phyloP scores from a whole-genome alignment of 2,329 filamentous ascomycete genomes.

The Aspergillus pseudoglaucus region DNA sequence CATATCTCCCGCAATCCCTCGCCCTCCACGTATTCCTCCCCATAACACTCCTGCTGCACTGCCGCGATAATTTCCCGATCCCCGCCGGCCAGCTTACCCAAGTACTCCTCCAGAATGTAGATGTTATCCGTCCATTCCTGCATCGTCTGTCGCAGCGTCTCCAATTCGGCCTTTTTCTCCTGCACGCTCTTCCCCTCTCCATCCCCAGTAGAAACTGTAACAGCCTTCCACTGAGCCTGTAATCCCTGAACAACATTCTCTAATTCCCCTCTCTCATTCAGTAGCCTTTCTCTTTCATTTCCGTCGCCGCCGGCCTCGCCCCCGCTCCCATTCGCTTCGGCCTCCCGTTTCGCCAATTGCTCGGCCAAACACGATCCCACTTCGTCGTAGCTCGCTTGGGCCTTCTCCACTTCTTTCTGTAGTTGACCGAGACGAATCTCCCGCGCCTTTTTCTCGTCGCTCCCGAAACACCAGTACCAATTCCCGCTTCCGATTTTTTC shows the following conservation, averaged over 20 bases:
- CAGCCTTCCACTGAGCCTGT: constrained; percentile 13
- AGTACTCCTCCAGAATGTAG: constrained; percentile 36
- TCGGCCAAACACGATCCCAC: constrained; percentile 30
- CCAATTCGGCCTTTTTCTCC: constrained; percentile 28
- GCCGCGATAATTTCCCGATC: constrained; percentile 40
- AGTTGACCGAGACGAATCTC: constrained; percentile 27
- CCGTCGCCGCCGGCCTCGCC: not conserved
- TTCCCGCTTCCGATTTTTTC: constrained; percentile 67
- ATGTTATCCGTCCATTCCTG: constrained; percentile 41
- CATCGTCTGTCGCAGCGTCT: constrained; percentile 24
- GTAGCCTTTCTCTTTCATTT: constrained; percentile 15
- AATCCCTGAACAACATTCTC: constrained; percentile 26
- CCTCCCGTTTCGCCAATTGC: constrained; percentile 26
- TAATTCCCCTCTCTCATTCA: constrained; percentile 16
- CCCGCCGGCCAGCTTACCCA: constrained; percentile 31
- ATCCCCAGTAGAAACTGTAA: constrained; percentile 18
- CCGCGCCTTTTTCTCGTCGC: constrained; percentile 48
- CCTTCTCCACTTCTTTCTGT: constrained; percentile 23
- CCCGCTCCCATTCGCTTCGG: constrained; percentile 13
- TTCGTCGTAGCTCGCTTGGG: constrained; percentile 22
- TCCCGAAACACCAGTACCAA: constrained; percentile 65
- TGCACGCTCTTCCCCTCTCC: constrained; percentile 27
- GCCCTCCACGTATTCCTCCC: constrained; percentile 50
- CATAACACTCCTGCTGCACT: constrained; percentile 45
- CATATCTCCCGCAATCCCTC: constrained; percentile 42